A percentile compares a stretch with the other conserved stretches of the same genome.
phyloP scores from a whole-genome alignment of 1,284 basidiomycete genomes.

The Cutaneotrichosporon spelunceum region DNA sequence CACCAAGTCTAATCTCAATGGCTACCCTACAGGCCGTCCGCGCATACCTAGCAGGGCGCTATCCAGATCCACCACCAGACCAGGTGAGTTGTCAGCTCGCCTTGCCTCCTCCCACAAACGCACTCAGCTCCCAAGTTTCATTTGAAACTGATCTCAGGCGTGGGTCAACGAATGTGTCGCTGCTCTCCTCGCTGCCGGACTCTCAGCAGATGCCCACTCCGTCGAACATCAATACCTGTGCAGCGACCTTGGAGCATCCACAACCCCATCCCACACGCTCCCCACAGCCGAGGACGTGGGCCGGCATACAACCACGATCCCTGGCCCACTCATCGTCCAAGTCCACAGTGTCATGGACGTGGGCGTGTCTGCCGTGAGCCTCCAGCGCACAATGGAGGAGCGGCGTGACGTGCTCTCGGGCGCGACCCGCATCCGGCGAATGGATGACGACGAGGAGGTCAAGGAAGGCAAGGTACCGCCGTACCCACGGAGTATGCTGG shows the following conservation, averaged over 20 bases:
- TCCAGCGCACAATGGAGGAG: conserved; percentile 43
- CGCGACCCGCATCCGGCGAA: conserved; percentile 40
- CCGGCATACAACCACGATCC: conserved; percentile 29
- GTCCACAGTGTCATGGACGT: conserved; percentile 42
- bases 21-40: neutral
- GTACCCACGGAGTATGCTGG: conserved; percentile 49
- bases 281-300: conserved; percentile 14
- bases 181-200: conserved; percentile 29
- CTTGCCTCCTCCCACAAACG: neutral
- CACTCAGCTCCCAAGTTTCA: neutral
- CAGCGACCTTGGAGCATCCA: conserved; percentile 35
- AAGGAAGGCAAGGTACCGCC: conserved; percentile 33
- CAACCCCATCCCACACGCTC: conserved; percentile 22
- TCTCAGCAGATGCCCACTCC: conserved; percentile 19
- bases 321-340: conserved; percentile 39
- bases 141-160: conserved; percentile 20
- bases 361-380: conserved; percentile 44
- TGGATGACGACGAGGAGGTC: conserved; percentile 40
- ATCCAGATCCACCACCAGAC: conserved; percentile 2
- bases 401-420: conserved; percentile 47
- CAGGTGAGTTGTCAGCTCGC: conserved; percentile 2
- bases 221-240: conserved; percentile 41
- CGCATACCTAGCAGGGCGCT: neutral
- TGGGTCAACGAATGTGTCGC: conserved; percentile 37
- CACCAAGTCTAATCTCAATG: too few relatives aligned